Conservation (phyloP, 192 early-diverging fungal genomes). For the Gonapodya sp. region DNA sequence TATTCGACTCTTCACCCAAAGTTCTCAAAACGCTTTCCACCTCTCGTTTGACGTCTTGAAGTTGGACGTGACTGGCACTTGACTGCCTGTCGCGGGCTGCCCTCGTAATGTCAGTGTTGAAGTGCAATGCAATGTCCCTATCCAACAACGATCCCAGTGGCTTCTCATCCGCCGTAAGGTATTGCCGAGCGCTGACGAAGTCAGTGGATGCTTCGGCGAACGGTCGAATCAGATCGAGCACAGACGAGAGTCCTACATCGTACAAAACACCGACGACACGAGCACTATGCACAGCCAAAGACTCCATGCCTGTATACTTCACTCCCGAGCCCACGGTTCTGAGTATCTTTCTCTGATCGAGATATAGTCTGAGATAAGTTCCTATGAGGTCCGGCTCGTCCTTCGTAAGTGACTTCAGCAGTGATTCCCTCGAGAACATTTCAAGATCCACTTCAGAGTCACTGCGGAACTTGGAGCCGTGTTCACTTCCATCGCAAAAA, state of each 20-base stretch:
- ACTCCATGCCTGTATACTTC: not conserved
- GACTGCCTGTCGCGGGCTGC: too few relatives aligned
- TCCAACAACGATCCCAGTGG: too few relatives aligned
- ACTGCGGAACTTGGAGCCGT: not conserved
- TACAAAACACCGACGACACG: not conserved
- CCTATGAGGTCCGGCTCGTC: slow-evolving; percentile 40
- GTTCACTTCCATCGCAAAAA: slow-evolving; percentile 10
- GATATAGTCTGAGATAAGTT: slow-evolving; percentile 31
- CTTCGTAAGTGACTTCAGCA: slow-evolving; percentile 39
- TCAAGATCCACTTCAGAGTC: slow-evolving; percentile 17
- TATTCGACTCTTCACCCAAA: too few relatives aligned
- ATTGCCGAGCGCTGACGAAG: too few relatives aligned
- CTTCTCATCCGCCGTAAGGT: too few relatives aligned
- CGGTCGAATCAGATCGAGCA: too few relatives aligned
- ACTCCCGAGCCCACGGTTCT: not conserved
- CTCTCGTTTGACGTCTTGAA: too few relatives aligned
- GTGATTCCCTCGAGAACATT: slow-evolving; percentile 26
- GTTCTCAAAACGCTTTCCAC: too few relatives aligned
- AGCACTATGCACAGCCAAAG: not conserved
- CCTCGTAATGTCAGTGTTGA: too few relatives aligned
- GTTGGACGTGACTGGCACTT: too few relatives aligned
- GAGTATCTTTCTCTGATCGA: not conserved
- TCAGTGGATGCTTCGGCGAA: too few relatives aligned
- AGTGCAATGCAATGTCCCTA: too few relatives aligned
- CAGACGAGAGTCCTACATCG: not conserved